Evolutionary conservation across 768 basidiomycete species (phyloP), one percentile per base, ranked within the genome.

Genomic region (Pleurotus citrinopileatus): DNA sequence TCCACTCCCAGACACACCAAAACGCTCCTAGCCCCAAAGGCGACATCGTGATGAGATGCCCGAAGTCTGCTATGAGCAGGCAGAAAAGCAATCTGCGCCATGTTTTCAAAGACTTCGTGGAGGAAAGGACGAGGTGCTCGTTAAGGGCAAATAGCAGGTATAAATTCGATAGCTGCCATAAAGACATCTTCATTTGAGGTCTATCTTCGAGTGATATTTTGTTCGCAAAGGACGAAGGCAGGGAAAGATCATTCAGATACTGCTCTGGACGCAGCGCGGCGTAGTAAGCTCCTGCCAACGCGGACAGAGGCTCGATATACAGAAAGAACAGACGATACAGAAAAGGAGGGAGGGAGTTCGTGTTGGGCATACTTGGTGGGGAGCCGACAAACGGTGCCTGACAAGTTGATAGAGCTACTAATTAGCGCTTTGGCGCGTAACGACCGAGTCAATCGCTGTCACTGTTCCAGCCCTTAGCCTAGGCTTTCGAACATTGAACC

Each of bases 141-240:
- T 77, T 78, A 10, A 79, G 63, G 12, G 78, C 76, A 56, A 80
- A 80, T 22, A 79, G 69, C 3, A 80, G 67, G 57, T 79, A 80
- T 19, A 81, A 69, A 59, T 80, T 81, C 5, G 77, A 66, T 4
- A 80, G 72, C 59, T 80, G 78, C 52, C 70, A 70, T 22, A 80
- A 70, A 10, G 71, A 67, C 65, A 78, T 75, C 54, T 55, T 63
- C 17, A 65, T 71, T 34, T 73, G 70, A 0, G 63, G 67, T 17
- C 47, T 19, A 22, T 7, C 34, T n/a, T 37, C 22, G 26, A 40
- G 12, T 8, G 56, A 28, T 27, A 27, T 12, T 4, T n/a, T 20
- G 51, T 42, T 44, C 19, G 43, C 29, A 32, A 20, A 27, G 20
- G 29, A 27, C 20, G 42, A 19, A 0, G 57, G 46, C 25, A 61